Evolutionary conservation across 495 filamentous ascomycete species (phyloP).

Genomic region (Penicillium salamii): DNA sequence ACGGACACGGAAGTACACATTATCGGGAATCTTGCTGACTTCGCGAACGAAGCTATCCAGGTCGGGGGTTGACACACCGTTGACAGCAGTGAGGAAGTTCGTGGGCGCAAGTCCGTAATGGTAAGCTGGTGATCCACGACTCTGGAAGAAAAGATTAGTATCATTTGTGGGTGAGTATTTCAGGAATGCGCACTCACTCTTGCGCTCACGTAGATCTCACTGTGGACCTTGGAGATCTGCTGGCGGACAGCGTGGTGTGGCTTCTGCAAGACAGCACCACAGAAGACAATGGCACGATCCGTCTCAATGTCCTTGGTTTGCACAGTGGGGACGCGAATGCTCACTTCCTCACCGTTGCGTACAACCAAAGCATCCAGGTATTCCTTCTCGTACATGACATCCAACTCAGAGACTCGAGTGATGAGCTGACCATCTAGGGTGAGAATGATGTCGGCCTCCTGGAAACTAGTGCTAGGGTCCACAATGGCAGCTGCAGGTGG

Average conservation of each 20-base stretch:
- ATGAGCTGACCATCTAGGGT: constrained; percentile 88
- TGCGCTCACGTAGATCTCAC: constrained; percentile 93
- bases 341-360: constrained; percentile 78
- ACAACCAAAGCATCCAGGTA: constrained; percentile 81
- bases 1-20: constrained; percentile 93
- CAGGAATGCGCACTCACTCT: constrained; percentile 48
- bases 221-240: constrained; percentile 94
- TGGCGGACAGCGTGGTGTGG: constrained; percentile 96
- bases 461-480: constrained; percentile 45
- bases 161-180: neutral
- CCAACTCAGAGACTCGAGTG: constrained; percentile 87
- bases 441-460: constrained; percentile 91
- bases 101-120: constrained; percentile 92
- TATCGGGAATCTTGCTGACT: constrained; percentile 85
- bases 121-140: constrained; percentile 80
- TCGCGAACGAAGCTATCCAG: constrained; percentile 75
- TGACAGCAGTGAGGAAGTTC: constrained; percentile 96
- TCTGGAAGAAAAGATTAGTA: constrained; percentile 28
- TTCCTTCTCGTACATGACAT: constrained; percentile 93
- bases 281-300: constrained; percentile 86
- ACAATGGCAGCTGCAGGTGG: constrained; percentile 48
- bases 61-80: constrained; percentile 78
- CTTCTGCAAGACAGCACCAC: constrained; percentile 87
- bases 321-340: constrained; percentile 77
- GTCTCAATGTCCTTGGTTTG: constrained; percentile 90